Base-by-base conservation (phyloP, 331 rosid genomes). In the Acacia pycnantha region DNA sequence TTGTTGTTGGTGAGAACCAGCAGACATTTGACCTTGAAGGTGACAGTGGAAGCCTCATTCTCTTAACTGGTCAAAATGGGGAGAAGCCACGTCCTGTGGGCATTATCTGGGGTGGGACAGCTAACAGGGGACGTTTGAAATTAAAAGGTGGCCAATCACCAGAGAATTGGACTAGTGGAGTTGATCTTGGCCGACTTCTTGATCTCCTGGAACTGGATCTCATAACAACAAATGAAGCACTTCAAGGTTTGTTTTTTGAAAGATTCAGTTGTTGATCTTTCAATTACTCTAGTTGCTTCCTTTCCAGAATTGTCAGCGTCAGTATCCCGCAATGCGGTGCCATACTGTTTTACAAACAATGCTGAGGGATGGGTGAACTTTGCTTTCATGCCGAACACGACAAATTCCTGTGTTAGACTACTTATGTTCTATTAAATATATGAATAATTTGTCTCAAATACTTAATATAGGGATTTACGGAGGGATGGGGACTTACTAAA, bases 31-130 rank as follows among this genome's bases (percentile, higher is more conserved):
- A 96, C 82, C 98, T 96, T 80, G 99, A 96, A 88, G 99, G 99
- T 64, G 99, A 96, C 74, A 96, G 99, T 82, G 99, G 99, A 81
- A 96, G 99, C 77, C 99, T 96, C 84, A 96, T 96, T 83, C 91
- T 96, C 77, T 86, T 96, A 84, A 90, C 92, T 29, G 89, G 95
- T 89, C 87, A 88, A 76, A 89, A 90, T 83, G 85, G 90, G 76
- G 94, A 92, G 90, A 92, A 89, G 83, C 95, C 98, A 53, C 89
- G 86, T 31, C 98, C 99, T 1, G 94, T 93, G 73, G 99, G 99
- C 82, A 96, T 96, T 79, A 96, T 96, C 82, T 96, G 99, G 99
- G 99, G 99, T 33, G 99, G 99, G 81, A 96, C 99, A 18, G 99
- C 99, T 81, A 96, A 96, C 80, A 88, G 99, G 64, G 99, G 99